These are phyloP conservation scores for Penicillium brasilianum DNA, from an alignment of 2,329 filamentous ascomycete species.

Conservation along the genomic window DNA sequence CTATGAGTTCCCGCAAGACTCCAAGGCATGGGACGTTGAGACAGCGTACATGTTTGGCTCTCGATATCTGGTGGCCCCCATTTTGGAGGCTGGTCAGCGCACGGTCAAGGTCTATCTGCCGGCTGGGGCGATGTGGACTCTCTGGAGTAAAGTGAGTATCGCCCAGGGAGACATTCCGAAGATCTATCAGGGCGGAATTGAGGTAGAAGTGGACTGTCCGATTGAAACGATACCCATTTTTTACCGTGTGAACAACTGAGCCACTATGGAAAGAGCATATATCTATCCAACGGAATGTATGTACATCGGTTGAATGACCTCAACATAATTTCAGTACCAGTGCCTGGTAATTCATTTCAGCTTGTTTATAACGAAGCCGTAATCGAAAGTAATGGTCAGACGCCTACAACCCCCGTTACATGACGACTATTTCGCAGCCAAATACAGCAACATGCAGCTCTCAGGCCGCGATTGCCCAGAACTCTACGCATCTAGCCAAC, in stretches of 20 bases:
- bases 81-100: constrained; percentile 56
- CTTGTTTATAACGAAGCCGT: neutral
- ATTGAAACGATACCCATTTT: constrained; percentile 57
- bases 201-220: constrained; percentile 50
- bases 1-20: constrained; percentile 66
- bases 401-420: constrained; percentile 16
- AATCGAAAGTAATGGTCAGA: constrained; percentile 12
- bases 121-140: constrained; percentile 51
- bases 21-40: constrained; percentile 60
- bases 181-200: constrained; percentile 46
- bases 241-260: constrained; percentile 23
- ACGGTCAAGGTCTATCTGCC: constrained; percentile 61
- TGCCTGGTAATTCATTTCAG: neutral
- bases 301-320: neutral
- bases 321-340: neutral
- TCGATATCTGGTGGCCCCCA: constrained; percentile 63
- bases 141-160: constrained; percentile 41
- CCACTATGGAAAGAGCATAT: neutral
- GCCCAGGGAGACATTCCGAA: constrained; percentile 7
- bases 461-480: neutral
- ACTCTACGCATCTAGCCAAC: constrained; percentile 12
- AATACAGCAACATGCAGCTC: constrained; percentile 11
- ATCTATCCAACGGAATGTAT: neutral
- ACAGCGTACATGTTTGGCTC: constrained; percentile 68
- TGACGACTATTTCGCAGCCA: constrained; percentile 8